Percentiles rank a stretch among this genome's conserved stretches.
These are phyloP conservation scores for Pythium plurisporium DNA, from an alignment of 352 stramenopile species.

Conservation along the genomic window DNA sequence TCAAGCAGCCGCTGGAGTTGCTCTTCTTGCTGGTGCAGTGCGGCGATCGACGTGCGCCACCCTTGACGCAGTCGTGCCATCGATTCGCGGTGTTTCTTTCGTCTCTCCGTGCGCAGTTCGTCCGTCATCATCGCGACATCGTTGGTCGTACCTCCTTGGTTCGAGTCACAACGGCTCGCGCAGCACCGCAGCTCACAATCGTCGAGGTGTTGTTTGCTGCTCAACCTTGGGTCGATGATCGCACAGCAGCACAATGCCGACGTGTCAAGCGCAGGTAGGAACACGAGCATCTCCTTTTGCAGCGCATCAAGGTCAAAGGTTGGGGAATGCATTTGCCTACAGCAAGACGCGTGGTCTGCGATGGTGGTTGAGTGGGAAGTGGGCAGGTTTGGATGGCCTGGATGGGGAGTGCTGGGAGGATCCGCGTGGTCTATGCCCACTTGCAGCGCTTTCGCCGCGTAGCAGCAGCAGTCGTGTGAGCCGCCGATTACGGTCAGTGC, in stretches of 20 bases:
- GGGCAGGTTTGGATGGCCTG: no score
- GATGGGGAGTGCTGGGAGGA: no score
- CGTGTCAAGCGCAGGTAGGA: background rate
- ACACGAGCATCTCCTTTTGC: background rate
- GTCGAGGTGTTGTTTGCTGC: background rate
- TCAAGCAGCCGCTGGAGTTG: background rate
- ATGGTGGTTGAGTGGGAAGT: background rate
- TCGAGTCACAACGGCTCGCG: background rate
- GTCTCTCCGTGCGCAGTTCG: background rate
- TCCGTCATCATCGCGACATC: background rate
- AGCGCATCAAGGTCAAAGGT: background rate
- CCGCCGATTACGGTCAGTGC: no score
- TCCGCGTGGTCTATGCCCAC: no score
- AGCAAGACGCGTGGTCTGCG: background rate
- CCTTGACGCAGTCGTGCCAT: constrained; percentile 7
- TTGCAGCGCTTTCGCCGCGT: no score
- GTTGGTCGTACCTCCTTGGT: background rate
- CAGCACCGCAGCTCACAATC: background rate
- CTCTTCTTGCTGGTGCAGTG: constrained; percentile 2
- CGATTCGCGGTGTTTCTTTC: constrained; percentile 9
- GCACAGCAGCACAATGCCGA: background rate
- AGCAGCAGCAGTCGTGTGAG: no score
- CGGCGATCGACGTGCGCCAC: background rate
- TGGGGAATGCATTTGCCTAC: background rate
- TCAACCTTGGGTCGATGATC: background rate